These are phyloP conservation scores for Fusarium ambrosium DNA, from an alignment of 2,329 filamentous ascomycete genomes.

Conservation along the genomic window DNA sequence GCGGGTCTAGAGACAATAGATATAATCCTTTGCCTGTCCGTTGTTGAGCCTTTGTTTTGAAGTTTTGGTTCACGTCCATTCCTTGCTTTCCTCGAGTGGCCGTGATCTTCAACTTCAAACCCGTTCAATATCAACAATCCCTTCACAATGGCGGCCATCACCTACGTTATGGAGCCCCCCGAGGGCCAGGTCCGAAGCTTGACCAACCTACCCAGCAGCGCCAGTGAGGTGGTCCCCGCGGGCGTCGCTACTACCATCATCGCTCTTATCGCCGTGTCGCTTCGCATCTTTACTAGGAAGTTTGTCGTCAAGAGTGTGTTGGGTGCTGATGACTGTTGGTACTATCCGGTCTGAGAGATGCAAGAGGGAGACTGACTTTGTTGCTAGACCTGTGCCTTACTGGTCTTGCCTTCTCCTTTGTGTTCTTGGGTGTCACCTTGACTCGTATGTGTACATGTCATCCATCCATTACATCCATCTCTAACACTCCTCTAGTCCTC, in stretches of 20 bases:
- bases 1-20: slow-evolving; percentile 17
- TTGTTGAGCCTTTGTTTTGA: not conserved
- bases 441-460: slow-evolving; percentile 34
- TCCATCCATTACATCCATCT: not conserved
- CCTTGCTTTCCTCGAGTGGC: slow-evolving; percentile 19
- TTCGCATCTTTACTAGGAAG: slow-evolving; percentile 48
- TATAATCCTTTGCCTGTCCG: slow-evolving; percentile 35
- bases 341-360: not conserved
- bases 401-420: slow-evolving; percentile 42
- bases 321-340: slow-evolving; percentile 49
- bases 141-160: slow-evolving; percentile 69
- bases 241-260: slow-evolving; percentile 43
- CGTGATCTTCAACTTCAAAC: slow-evolving; percentile 15
- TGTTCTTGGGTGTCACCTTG: slow-evolving; percentile 41
- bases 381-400: slow-evolving; percentile 43
- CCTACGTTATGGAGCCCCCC: slow-evolving; percentile 54
- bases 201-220: slow-evolving; percentile 41
- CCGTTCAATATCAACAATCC: not conserved
- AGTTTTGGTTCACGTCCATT: slow-evolving; percentile 15
- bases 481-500: slow-evolving; percentile 36
- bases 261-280: slow-evolving; percentile 39
- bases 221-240: slow-evolving; percentile 36
- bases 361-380: not conserved
- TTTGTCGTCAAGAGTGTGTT: slow-evolving; percentile 46
- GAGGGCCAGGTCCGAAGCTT: slow-evolving; percentile 41